phyloP scores from a whole-genome alignment of 2,329 filamentous ascomycete genomes.

The Fusarium austroafricanum region DNA sequence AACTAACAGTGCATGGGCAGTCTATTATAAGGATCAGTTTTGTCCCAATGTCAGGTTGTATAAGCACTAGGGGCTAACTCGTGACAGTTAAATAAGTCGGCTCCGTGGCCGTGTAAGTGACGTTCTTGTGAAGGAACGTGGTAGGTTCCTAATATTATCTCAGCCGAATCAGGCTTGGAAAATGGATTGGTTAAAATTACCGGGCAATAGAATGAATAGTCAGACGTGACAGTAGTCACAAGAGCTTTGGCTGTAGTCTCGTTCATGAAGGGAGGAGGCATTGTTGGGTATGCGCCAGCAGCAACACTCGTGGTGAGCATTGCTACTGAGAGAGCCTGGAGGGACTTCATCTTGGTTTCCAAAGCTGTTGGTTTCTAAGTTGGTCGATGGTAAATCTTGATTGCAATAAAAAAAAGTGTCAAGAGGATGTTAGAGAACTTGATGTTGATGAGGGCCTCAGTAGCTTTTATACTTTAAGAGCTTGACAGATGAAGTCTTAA shows the following conservation, averaged over 20 bases:
- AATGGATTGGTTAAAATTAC: constrained; percentile 45
- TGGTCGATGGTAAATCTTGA: background rate
- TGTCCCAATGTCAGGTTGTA: background rate
- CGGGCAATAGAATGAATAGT: constrained; percentile 58
- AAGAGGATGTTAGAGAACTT: background rate
- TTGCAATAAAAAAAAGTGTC: background rate
- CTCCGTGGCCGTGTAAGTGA: constrained; percentile 58
- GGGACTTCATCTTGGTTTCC: constrained; percentile 13
- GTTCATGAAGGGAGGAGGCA: background rate
- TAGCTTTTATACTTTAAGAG: background rate
- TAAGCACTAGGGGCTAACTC: constrained; percentile 48
- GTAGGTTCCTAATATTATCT: constrained; percentile 39
- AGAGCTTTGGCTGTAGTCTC: constrained; percentile 37
- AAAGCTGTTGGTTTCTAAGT: background rate
- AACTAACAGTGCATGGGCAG: constrained; percentile 60
- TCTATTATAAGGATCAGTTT: constrained; percentile 51
- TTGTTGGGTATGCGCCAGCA: background rate
- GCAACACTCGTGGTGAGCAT: constrained; percentile 17
- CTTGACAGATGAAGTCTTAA: background rate
- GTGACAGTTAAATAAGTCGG: constrained; percentile 59
- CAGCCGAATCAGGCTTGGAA: background rate
- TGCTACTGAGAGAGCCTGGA: background rate
- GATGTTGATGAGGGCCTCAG: background rate
- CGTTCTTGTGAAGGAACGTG: constrained; percentile 54
- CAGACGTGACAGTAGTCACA: constrained; percentile 53